phyloP scores from a whole-genome alignment of 2,329 filamentous ascomycete genomes.

The Colletotrichum sp. region DNA sequence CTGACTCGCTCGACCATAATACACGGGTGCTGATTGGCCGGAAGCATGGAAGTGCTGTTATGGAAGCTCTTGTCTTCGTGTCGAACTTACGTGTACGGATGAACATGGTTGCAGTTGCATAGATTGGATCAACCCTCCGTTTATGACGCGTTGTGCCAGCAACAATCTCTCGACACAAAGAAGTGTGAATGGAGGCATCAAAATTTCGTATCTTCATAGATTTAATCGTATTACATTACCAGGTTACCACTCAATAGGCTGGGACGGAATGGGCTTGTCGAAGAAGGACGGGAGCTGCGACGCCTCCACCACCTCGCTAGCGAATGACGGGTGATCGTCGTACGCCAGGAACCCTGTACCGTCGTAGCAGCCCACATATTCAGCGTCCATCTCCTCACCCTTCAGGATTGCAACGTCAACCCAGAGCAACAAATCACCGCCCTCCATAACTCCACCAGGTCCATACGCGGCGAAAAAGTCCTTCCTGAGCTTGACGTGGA shows the following conservation, averaged over 20 bases:
- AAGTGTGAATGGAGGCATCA: neutral
- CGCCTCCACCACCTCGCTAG: neutral
- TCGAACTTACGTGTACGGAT: neutral
- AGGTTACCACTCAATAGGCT: conserved; percentile 14
- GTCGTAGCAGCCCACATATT: conserved; percentile 17
- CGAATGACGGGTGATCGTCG: neutral
- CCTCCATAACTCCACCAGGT: conserved; percentile 13
- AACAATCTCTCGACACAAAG: neutral
- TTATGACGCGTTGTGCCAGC: neutral
- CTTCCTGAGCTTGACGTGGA: conserved; percentile 14
- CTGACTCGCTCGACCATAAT: neutral
- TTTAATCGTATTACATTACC: neutral
- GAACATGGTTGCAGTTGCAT: neutral
- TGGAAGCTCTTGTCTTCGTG: neutral
- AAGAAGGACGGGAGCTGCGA: conserved; percentile 4
- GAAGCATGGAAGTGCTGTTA: neutral
- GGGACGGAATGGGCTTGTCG: neutral
- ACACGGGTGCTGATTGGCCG: neutral
- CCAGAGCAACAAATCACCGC: conserved; percentile 13
- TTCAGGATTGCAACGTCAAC: conserved; percentile 12
- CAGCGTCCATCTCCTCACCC: conserved; percentile 15
- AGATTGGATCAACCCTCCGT: neutral
- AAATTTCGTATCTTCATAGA: neutral
- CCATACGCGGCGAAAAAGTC: conserved; percentile 14
- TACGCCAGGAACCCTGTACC: conserved; percentile 13